A percentile compares a stretch with the other conserved stretches of the same genome.
Conservation (phyloP, 495 filamentous ascomycete species). For the Xylaria bambusicola region DNA sequence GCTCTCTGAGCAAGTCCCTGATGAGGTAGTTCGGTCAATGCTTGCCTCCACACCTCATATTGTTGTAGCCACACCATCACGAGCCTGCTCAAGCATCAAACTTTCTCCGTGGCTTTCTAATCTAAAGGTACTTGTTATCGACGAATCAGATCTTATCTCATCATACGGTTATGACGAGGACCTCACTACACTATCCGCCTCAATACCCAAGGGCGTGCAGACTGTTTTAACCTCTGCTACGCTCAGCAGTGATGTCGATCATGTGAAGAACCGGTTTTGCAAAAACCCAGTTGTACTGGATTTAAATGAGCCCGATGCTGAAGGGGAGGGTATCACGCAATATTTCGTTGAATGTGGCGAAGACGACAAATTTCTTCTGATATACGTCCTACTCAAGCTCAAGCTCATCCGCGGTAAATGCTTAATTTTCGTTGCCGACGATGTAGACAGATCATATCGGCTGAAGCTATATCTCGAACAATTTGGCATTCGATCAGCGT, state of each 20-base stretch:
- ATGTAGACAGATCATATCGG: slow-evolving; percentile 91
- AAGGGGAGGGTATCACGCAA: slow-evolving; percentile 75
- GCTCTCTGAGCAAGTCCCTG: slow-evolving; percentile 82
- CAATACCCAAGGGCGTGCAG: slow-evolving; percentile 82
- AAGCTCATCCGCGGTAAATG: slow-evolving; percentile 93
- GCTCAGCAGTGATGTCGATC: slow-evolving; percentile 81
- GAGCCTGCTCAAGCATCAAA: slow-evolving; percentile 70
- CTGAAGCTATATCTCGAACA: slow-evolving; percentile 96
- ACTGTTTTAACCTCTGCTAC: slow-evolving; percentile 93
- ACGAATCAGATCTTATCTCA: slow-evolving; percentile 93
- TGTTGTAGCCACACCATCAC: slow-evolving; percentile 83
- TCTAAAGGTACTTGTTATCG: slow-evolving; percentile 81
- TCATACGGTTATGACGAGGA: slow-evolving; percentile 95
- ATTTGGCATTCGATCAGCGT: slow-evolving; percentile 78
- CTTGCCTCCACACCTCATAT: slow-evolving; percentile 88
- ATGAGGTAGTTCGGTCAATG: slow-evolving; percentile 78
- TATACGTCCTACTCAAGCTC: slow-evolving; percentile 92
- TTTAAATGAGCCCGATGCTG: slow-evolving; percentile 69
- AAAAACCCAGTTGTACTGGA: slow-evolving; percentile 74
- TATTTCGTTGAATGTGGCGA: slow-evolving; percentile 89
- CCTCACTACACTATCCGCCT: slow-evolving; percentile 71
- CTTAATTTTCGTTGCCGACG: slow-evolving; percentile 91
- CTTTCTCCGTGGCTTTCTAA: slow-evolving; percentile 67
- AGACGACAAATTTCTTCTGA: slow-evolving; percentile 94
- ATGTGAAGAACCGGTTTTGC: slow-evolving; percentile 83